A percentile compares a stretch with the other conserved stretches of the same genome.
phyloP scores from a whole-genome alignment of 139 green algal species.

The Coccomyxa sp. region DNA sequence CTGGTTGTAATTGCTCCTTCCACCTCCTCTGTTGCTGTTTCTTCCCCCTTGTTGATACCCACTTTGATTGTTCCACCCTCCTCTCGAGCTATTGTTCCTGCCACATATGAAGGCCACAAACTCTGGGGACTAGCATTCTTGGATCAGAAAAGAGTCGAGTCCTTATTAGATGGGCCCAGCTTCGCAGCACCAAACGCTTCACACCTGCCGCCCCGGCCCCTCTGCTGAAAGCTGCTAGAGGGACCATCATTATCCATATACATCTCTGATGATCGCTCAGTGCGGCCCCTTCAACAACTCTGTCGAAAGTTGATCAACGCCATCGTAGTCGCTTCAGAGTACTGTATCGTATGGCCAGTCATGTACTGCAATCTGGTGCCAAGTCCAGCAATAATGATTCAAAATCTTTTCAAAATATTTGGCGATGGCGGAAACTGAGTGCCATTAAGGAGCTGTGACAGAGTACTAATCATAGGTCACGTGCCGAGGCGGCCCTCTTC shows the following conservation, averaged over 20 bases:
- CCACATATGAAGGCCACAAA: not conserved
- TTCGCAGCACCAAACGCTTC: not conserved
- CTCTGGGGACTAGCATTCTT: not conserved
- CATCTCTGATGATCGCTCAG: not conserved
- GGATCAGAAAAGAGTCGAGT: no score
- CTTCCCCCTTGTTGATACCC: not conserved
- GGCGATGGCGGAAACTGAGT: no score
- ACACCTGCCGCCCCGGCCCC: not conserved
- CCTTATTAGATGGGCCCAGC: no score
- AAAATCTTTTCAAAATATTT: no score
- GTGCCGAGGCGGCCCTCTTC: no score
- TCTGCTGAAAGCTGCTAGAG: not conserved
- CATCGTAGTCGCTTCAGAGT: no score
- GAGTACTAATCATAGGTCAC: no score
- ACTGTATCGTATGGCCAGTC: no score
- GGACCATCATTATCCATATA: constrained; percentile 14
- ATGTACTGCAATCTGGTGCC: no score
- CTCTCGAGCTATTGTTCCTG: constrained; percentile 6
- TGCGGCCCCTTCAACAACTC: not conserved
- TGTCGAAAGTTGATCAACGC: no score
- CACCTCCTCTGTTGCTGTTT: constrained; percentile 13
- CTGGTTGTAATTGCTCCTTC: constrained; percentile 12
- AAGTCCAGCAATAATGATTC: no score
- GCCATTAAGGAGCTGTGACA: no score
- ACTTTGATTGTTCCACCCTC: not conserved